phyloP scores from a whole-genome alignment of 345 rosid species.

The Rhodomyrtus tomentosa region DNA sequence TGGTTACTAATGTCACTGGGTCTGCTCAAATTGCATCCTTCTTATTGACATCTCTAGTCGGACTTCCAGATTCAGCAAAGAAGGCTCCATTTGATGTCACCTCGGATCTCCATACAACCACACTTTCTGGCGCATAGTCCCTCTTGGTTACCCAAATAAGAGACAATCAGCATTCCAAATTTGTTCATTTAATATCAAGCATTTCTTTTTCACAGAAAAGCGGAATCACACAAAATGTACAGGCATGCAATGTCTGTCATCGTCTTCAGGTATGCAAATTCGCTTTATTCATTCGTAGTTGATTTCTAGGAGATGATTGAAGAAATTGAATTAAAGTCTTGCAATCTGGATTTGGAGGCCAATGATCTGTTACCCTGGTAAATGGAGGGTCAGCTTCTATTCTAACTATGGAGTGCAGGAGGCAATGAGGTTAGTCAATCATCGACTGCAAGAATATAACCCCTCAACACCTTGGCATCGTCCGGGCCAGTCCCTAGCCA shows the following conservation, averaged over 20 bases:
- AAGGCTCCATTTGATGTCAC: slow-evolving; percentile 50
- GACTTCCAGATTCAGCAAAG: slow-evolving; percentile 44
- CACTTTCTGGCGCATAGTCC: slow-evolving; percentile 16
- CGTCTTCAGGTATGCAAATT: background rate
- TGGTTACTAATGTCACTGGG: slow-evolving; percentile 29
- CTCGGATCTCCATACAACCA: slow-evolving; percentile 67
- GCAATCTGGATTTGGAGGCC: slow-evolving; percentile 8
- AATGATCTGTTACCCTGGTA: slow-evolving; percentile 37
- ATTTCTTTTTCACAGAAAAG: background rate
- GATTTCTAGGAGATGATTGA: background rate
- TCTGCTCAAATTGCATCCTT: slow-evolving; percentile 21
- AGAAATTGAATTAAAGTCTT: slow-evolving; percentile 26
- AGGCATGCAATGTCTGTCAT: background rate
- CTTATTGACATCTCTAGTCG: background rate
- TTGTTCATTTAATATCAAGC: background rate
- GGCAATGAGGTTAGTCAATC: slow-evolving; percentile 35
- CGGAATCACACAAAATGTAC: background rate
- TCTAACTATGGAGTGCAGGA: slow-evolving; percentile 39
- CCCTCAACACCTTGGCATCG: slow-evolving; percentile 34
- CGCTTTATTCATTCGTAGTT: background rate
- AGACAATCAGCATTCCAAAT: background rate
- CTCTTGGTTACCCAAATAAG: slow-evolving; percentile 36
- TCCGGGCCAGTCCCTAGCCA: slow-evolving; percentile 27
- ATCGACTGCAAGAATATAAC: slow-evolving; percentile 27
- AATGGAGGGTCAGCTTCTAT: slow-evolving; percentile 29